Evolutionary conservation across 345 rosid species (phyloP), one percentile per base, ranked within the genome.

Genomic region (Salix koriyanagi): DNA sequence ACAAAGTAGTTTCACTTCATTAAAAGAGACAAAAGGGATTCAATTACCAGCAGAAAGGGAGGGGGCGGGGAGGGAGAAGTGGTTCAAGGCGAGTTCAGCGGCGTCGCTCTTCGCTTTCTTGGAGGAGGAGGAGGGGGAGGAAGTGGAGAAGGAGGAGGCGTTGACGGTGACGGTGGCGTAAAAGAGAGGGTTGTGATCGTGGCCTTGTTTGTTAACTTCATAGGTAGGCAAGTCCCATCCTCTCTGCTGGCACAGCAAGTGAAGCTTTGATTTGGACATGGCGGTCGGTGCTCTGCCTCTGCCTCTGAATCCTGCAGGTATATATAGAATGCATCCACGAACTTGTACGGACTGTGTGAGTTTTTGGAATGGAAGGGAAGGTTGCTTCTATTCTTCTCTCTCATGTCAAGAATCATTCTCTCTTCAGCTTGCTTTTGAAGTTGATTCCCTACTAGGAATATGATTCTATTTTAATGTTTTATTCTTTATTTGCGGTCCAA

Each of bases 81-180:
- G 79, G 21, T 41, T 58, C 26, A 72, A 42, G 30, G 92, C 92
- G 72, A 80, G 50, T 14, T 58, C 56, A 14, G 90, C 92, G 14
- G 87, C 89, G 5, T 84, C 79, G 54, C 83, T 86, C 34, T 89
- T 88, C 3, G 89, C 88, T 6, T 78, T 73, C 69, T 86, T 89
- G 60, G 87, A 66, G 42, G 89, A 73, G 10, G 13, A 73, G 26
- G 74, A 21, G 28, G 41, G 67, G 7, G 69, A 70, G 0, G 7
- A 30, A 2, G 88, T 39, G 34, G 42, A 67, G 71, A 87, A 89
- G 3, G 76, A 21, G 30, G 13, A 10, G 74, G 62, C 76, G 39
- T 85, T 77, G 14, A 89, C 80, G n/a, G 71, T 30, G 36, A 89
- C 89, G 4, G 90, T 76, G 37, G 87, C 75, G 1, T 71, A 69